phyloP scores from a whole-genome alignment of 805 yeast genomes.

The Kockiozyma suomiensis region DNA sequence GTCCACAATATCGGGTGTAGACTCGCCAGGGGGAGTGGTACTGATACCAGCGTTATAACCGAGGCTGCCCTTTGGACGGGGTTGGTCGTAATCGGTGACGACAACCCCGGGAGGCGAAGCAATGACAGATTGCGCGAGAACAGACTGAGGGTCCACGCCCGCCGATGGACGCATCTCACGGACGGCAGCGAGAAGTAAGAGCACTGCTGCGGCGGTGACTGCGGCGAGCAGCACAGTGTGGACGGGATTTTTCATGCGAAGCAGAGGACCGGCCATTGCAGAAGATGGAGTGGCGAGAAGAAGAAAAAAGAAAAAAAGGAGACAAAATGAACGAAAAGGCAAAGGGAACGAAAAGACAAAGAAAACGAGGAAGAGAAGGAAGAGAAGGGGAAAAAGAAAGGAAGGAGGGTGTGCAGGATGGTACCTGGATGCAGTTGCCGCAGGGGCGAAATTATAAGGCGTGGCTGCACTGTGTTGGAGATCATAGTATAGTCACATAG shows the following conservation, averaged over 20 bases:
- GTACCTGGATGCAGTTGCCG: background rate
- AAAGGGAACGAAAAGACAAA: slow-evolving; percentile 6
- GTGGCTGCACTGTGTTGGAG: no score
- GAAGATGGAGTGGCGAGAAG: background rate
- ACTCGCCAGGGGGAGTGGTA: background rate
- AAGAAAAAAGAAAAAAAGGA: no score
- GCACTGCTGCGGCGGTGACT: slow-evolving; percentile 8
- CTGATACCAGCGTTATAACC: background rate
- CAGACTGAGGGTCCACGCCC: background rate
- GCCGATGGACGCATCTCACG: background rate
- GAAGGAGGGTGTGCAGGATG: background rate
- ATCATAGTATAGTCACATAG: background rate
- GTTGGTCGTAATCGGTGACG: background rate
- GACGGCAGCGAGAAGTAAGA: slow-evolving; percentile 10
- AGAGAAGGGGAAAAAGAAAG: background rate
- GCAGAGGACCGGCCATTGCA: slow-evolving; percentile 4
- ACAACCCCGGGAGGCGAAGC: background rate
- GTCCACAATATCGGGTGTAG: background rate
- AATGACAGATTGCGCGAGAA: background rate
- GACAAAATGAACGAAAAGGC: background rate
- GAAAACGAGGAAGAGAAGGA: background rate
- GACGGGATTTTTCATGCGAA: slow-evolving; percentile 4
- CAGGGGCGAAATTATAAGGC: background rate
- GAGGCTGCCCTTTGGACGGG: background rate
- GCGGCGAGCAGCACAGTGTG: slow-evolving; percentile 3